Percentiles rank a stretch among this genome's conserved stretches.
Conservation (phyloP, 139 green algal genomes). For the Chlorella sp. region DNA sequence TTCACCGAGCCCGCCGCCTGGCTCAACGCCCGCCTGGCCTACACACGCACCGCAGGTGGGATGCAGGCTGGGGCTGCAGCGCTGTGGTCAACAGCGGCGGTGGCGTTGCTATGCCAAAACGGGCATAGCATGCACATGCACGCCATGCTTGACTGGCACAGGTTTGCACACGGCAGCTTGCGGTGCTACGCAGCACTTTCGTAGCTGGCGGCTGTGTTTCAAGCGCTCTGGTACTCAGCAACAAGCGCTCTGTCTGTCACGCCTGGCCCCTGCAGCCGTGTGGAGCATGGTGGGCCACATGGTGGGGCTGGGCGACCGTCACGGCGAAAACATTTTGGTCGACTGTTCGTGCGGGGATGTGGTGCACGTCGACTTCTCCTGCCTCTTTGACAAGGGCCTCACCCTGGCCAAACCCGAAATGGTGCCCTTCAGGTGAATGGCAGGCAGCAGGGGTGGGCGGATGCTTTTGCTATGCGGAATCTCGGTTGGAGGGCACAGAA, state of each 20-base stretch:
- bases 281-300: slow-evolving; percentile 64
- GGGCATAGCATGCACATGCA: no score
- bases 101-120: no score
- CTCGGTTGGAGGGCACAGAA: not conserved
- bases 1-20: slow-evolving; percentile 89
- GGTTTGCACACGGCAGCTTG: not conserved
- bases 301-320: slow-evolving; percentile 87
- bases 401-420: slow-evolving; percentile 88
- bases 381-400: slow-evolving; percentile 92
- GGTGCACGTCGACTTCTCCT: slow-evolving; percentile 97
- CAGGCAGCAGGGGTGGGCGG: not conserved
- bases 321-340: slow-evolving; percentile 98
- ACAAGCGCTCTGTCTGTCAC: no score
- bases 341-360: slow-evolving; percentile 57
- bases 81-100: not conserved
- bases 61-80: not conserved
- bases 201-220: not conserved
- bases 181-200: not conserved
- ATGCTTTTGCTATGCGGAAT: no score
- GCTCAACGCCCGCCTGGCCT: slow-evolving; percentile 81
- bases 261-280: slow-evolving; percentile 59
- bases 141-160: not conserved
- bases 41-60: slow-evolving; percentile 73
- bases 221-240: not conserved
- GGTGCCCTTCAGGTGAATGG: slow-evolving; percentile 92